Evolutionary conservation across 1,139 yeast species (phyloP), one percentile per base, ranked within the genome.

Genomic region (Yamadazyma atmosphaerica): DNA sequence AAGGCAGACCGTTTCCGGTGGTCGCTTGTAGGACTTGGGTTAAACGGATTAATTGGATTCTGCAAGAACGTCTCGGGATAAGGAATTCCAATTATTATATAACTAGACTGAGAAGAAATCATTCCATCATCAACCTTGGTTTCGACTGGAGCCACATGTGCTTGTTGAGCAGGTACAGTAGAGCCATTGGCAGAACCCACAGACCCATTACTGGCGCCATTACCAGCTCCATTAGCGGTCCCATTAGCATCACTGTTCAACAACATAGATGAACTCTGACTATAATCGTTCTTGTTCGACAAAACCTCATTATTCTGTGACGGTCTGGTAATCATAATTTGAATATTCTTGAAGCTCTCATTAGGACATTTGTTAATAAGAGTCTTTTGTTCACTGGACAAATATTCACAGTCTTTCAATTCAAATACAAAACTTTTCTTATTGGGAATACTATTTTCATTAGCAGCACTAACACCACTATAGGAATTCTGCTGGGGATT

Each of bases 1-100:
- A 90, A 64, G 0, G 98, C 96, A 4, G 83, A 79, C 39, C 89
- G 72, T 55, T 90, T 90, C 32, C 96, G 70, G 47, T 80, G 84
- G 55, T 89, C 97, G 3, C 83, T 72, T 1, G 82, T 70, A 2
- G 87, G 84, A 39, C 68, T 67, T 5, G 77, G 68, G 48, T 61
- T 68, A 52, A 67, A 69, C 2, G 72, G 72, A 39, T 68, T 68
- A 27, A 70, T 63, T 3, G 74, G 74, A 26, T 48, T 54, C 11
- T 52, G 50, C 22, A 70, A 51, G 33, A 51, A 56, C 1, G 66
- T 52, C 40, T 72, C 77, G 1, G 76, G 74, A 14, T 60, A 58
- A 0, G 77, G 76, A 12, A 72, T 71, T 0, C 77, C 77, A 8
- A 72, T 65, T 4, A 72, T 52, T 4, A 72, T 62, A 13, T 65